phyloP scores from a whole-genome alignment of 2,329 filamentous ascomycete species.

The Pyrenochaeta sp. region DNA sequence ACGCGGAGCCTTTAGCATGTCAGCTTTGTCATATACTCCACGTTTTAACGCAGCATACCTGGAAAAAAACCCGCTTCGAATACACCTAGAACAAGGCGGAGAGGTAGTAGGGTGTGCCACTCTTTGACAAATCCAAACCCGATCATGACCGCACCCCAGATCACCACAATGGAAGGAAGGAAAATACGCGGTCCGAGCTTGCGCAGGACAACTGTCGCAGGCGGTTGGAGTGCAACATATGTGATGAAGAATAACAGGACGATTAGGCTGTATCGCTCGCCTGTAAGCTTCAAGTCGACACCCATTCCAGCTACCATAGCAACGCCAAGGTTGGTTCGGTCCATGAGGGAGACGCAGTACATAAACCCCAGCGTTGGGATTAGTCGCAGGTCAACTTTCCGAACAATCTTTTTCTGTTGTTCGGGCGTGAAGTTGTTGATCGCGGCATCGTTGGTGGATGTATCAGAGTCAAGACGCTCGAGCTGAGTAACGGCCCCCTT shows the following conservation, averaged over 20 bases:
- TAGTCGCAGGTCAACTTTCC: constrained; percentile 46
- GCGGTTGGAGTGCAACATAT: constrained; percentile 32
- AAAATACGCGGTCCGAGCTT: constrained; percentile 32
- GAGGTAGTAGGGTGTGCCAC: constrained; percentile 30
- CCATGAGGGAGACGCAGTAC: constrained; percentile 50
- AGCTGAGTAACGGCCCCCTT: constrained; percentile 23
- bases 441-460: constrained; percentile 19
- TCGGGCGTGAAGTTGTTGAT: constrained; percentile 29
- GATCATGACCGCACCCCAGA: constrained; percentile 34
- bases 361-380: constrained; percentile 51
- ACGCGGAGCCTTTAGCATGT: constrained; percentile 40
- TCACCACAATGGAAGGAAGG: constrained; percentile 25
- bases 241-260: constrained; percentile 36
- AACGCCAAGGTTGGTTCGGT: constrained; percentile 49
- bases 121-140: constrained; percentile 33
- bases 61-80: constrained; percentile 41
- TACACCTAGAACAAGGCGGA: constrained; percentile 31
- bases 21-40: constrained; percentile 2
- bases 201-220: constrained; percentile 30
- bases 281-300: constrained; percentile 37
- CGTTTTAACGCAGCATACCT: constrained; percentile 6
- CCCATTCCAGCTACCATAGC: constrained; percentile 44
- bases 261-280: constrained; percentile 29
- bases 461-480: constrained; percentile 23
- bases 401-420: constrained; percentile 32